Percentiles rank a stretch among this genome's conserved stretches.
Evolutionary conservation across 208 protist genomes (phyloP).

Genomic region (Trypanosoma conorhini): DNA sequence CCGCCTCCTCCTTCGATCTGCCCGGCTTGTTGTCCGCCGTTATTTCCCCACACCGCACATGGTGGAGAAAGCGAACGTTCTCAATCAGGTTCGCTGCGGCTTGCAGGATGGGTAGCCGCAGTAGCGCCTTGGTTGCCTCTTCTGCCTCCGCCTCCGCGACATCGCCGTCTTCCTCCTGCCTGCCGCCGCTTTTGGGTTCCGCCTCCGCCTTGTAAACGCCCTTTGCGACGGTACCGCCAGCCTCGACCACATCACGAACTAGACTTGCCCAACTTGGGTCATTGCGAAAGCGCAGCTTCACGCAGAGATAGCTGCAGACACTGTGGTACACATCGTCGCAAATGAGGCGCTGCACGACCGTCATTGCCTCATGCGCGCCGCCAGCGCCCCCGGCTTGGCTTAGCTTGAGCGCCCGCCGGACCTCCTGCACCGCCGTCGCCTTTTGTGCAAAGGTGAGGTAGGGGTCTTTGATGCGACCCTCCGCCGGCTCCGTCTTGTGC

Average conservation of each 20-base stretch:
- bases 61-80: slow-evolving; percentile 52
- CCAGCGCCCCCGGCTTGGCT: slow-evolving; percentile 11
- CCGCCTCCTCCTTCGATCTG: neutral
- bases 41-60: slow-evolving; percentile 38
- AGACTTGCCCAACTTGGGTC: slow-evolving; percentile 68
- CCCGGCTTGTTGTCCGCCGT: neutral
- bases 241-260: slow-evolving; percentile 49
- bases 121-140: slow-evolving; percentile 33
- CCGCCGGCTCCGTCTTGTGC: slow-evolving; percentile 64
- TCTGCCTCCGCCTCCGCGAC: slow-evolving; percentile 5
- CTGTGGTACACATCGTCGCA: slow-evolving; percentile 60
- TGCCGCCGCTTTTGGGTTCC: neutral
- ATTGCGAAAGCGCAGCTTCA: slow-evolving; percentile 51
- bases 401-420: slow-evolving; percentile 26
- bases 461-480: slow-evolving; percentile 34
- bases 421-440: slow-evolving; percentile 48
- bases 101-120: slow-evolving; percentile 35
- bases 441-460: slow-evolving; percentile 34
- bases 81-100: slow-evolving; percentile 58
- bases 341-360: slow-evolving; percentile 39
- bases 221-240: slow-evolving; percentile 2
- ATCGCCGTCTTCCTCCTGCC: neutral
- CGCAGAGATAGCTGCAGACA: slow-evolving; percentile 37
- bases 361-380: slow-evolving; percentile 23
- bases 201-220: neutral